Base-by-base conservation (phyloP, 345 rosid genomes). In the Eucalyptus pumila region DNA sequence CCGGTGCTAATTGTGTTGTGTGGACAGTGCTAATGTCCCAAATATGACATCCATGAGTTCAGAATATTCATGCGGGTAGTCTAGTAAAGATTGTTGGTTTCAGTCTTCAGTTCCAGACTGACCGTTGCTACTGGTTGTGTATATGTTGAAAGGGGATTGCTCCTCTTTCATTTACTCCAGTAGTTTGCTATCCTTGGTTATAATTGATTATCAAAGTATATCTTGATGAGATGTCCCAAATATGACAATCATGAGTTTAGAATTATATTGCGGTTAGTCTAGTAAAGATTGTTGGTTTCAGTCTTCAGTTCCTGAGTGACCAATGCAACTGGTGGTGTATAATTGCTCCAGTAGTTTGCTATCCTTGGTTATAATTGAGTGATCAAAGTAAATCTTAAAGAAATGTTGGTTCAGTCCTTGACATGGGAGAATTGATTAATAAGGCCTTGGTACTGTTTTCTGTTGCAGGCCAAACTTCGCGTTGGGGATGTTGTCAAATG, bases 401-500 rank as follows among this genome's bases (percentile, higher is more conserved):
- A 76, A 76, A 76, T 37, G 47, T 76, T 40, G 13, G 30, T 40
- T 76, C 47, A 40, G 16, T 40, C 12, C 27, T 87, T 87, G 62
- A 69, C 9, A 24, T 49, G 81, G 50, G 58, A 67, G 26, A 56
- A 83, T 85, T 47, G n/a, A 6, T 80, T 19, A 86, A 37, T 40
- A 80, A 86, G 90, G 21, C 87, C 69, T 87, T 52, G 87, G 87
- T 88, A 72, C 27, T 27, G 88, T 88, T 90, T 81, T 48, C 87
- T 86, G 34, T 92, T 94, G 91, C 93, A 96, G 98, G 96, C 96
- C 51, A 97, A 92, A 92, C 99, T 98, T 93, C 94, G 96, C 56
- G 92, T 97, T 40, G 99, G 99, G 60, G 99, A 98, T 92, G 93
- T 97, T 88, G 97, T 97, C 89, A 95, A 97, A 92, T 95, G 99